phyloP scores from a whole-genome alignment of 2,329 filamentous ascomycete genomes.

The Hymenoscyphus scutula region DNA sequence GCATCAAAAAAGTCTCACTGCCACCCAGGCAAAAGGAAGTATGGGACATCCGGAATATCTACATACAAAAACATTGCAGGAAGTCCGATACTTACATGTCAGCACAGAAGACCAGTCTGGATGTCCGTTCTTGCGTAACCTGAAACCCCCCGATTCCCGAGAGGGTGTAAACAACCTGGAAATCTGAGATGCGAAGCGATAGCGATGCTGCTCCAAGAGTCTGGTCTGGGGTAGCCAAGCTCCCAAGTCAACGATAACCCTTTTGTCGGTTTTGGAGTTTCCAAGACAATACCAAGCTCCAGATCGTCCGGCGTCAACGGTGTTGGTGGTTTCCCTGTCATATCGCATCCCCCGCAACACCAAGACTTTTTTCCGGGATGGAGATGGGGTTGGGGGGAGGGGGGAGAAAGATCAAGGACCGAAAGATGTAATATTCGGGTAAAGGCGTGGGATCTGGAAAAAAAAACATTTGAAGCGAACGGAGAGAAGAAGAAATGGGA shows the following conservation, averaged over 20 bases:
- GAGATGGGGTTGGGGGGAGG: not conserved
- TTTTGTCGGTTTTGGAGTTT: not conserved
- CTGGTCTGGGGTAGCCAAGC: slow-evolving; percentile 4
- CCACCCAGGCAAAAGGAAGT: too few relatives aligned
- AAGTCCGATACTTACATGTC: not conserved
- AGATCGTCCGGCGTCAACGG: not conserved
- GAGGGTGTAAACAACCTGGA: not conserved
- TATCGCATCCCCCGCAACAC: not conserved
- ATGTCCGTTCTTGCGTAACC: not conserved
- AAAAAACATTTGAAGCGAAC: not conserved
- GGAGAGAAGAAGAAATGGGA: not conserved
- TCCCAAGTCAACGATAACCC: not conserved
- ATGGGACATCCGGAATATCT: not conserved
- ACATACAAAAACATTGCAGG: not conserved
- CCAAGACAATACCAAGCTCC: not conserved
- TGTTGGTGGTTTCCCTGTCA: not conserved
- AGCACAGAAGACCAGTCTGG: not conserved
- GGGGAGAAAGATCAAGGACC: not conserved
- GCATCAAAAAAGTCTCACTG: too few relatives aligned
- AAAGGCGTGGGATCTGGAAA: not conserved
- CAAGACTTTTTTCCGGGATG: not conserved
- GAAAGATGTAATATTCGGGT: not conserved
- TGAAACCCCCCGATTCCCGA: not conserved
- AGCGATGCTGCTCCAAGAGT: not conserved
- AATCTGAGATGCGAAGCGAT: not conserved